Base-by-base conservation (phyloP, 768 basidiomycete species). In the Pisolithus sp. region DNA sequence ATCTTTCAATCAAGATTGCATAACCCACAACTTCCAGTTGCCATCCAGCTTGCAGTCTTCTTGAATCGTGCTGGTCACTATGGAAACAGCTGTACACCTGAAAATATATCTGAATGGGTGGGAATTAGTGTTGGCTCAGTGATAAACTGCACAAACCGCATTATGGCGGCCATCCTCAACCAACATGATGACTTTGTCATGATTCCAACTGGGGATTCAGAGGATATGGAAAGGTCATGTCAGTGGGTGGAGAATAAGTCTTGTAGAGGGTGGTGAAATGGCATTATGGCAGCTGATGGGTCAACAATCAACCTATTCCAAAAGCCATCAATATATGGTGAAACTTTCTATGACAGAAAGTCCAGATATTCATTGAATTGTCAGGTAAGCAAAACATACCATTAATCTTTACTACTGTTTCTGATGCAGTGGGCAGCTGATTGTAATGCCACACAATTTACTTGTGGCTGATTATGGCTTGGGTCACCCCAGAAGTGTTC, bases 211-310 rank as follows among this genome's bases (percentile, higher is more conserved):
- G 38, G 13, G 9, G 46, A 57, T 23, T 48, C 48, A 18, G 49
- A 30, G 45, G 28, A 46, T 17, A 24, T 17, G 45, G 28, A 30
- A 23, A 34, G n/a, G 17, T 71, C 72, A 18, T 13, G n/a, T 8
- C 39, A 41, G n/a, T 41, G 39, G 39, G 39, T 41, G 18, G 39
- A 17, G 21, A 41, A 17, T 18, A 9, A 18, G 5, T 41, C 39
- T 20, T 41, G 39, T 41, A 41, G n/a, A 17, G 39, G 17, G 8
- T 77, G 73, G 73, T 44, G 63, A 1, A 31, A 68, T 48, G 70
- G 73, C 0, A 73, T 66, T 61, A 66, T 65, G 37, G 51, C 69
- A 30, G 69, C 70, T 36, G 72, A 76, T 59, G 73, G 74, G 2
- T 74, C 71, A 7, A 26, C 39, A 0, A 26, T 58, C 15, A 51